Base-by-base conservation (phyloP, 768 basidiomycete genomes). In the Gelatoporia subvermispora region DNA sequence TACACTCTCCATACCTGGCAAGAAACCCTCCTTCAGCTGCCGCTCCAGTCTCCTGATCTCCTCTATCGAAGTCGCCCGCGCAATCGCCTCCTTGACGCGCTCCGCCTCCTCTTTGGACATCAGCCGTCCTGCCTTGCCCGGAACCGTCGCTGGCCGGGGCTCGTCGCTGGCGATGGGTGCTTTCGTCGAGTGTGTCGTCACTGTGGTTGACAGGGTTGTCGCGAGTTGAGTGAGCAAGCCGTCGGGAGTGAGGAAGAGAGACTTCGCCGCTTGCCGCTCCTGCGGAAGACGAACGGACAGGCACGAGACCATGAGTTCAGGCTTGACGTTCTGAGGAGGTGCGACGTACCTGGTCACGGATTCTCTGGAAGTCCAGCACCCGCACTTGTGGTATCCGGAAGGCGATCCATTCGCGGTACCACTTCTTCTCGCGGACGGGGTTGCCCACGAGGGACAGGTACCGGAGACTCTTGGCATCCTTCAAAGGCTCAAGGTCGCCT, bases 341-440 rank as follows among this genome's bases (percentile, higher is more conserved):
- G 41, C 28, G 16, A 24, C 35, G 53, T 73, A 93, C 92, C 82
- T 93, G 92, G 68, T 93, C 91, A 66, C 87, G 84, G 61, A 95
- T 88, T 71, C 92, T 83, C 77, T 92, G 88, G 71, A 90, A 95
- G 79, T 95, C 92, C 64, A 95, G 76, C 71, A 92, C 88, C 78
- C 93, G 84, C 64, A 95, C 78, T 64, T 79, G 77, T 67, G 85
- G 82, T 75, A 92, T 75, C 72, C 84, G 82, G 81, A 82, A 92
- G 59, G 88, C 82, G 75, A 93, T 81, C 92, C 92, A 95, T 74
- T 92, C 89, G 74, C 91, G 88, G 74, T 94, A 95, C 82, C 87
- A 90, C 80, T 92, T 90, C 77, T 88, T 88, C 73, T 93, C 87
- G 64, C 77, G 72, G 25, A 93, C 88, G 47, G 93, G 90, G 58